Evolutionary conservation across 148 eudicot species (phyloP).

Genomic region (Rhododendron williamsianum): DNA sequence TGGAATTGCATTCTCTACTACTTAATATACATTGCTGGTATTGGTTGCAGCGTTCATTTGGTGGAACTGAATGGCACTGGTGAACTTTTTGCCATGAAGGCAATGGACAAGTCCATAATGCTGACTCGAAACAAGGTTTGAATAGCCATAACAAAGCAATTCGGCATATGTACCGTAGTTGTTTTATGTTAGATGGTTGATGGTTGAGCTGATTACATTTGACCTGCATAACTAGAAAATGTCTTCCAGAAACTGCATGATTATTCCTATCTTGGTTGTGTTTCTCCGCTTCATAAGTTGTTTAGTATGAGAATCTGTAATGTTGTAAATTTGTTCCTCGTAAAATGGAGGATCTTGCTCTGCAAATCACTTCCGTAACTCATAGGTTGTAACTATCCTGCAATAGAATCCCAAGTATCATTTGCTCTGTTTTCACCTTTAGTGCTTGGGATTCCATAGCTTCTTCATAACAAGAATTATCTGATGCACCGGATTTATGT

Average conservation of each 20-base stretch:
- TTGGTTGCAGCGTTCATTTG: constrained; percentile 80
- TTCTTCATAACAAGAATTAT: too few relatives aligned
- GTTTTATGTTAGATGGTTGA: not conserved
- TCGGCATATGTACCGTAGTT: not conserved
- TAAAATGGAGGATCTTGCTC: not conserved
- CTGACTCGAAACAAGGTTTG: constrained; percentile 89
- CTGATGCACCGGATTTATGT: too few relatives aligned
- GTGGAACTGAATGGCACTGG: constrained; percentile 88
- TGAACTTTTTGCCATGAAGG: constrained; percentile 91
- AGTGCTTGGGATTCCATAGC: too few relatives aligned
- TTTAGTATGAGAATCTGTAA: not conserved
- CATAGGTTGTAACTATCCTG: not conserved
- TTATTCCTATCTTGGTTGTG: not conserved
- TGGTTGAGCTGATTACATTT: not conserved
- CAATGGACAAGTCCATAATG: constrained; percentile 95
- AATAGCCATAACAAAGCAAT: not conserved
- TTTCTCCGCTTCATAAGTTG: not conserved
- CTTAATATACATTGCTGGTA: constrained; percentile 5
- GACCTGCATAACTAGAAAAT: not conserved
- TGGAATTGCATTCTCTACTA: constrained; percentile 6
- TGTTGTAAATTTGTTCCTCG: not conserved
- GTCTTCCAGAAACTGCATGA: not conserved
- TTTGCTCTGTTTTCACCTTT: too few relatives aligned
- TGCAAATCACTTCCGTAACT: not conserved
- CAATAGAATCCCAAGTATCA: not conserved